Evolutionary conservation across 2,329 filamentous ascomycete species (phyloP), one percentile per base, ranked within the genome.

Genomic region (Raffaelea deltoideospora): DNA sequence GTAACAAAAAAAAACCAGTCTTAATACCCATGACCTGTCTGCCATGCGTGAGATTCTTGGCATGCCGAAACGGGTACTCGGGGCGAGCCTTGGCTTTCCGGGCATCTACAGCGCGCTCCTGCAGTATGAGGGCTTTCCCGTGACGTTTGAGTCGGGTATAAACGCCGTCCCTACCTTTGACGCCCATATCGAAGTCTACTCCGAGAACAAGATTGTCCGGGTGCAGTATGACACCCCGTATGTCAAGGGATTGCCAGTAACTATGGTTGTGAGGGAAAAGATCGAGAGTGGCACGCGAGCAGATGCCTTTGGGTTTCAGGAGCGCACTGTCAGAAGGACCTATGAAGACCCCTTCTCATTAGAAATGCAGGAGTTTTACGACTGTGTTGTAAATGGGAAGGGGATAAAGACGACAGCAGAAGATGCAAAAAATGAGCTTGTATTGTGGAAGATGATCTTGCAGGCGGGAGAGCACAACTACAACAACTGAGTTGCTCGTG

Each of bases 201-300:
- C 63, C 0, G 48, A 56, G 14, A 54, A 60, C 7, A 77, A 76
- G 52, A 64, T 62, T 0, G 64, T 77, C 0, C 59, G 54, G 2
- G 56, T 77, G 10, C 48, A 65, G 26, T 73, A 67, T 43, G 68
- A 77, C 38, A 66, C 68, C 0, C 72, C 72, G 0, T 73, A 66
- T 38, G 56, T 73, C n/a, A 71, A 70, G 43, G 69, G 63, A 0
- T 50, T 72, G 2, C 64, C 65, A 0, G 64, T 69, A 19, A 63
- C 55, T 6, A 60, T 73, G 37, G 52, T 50, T 0, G 52, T 72
- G 9, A 47, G 57, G 6, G 67, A 73, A 31, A 53, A 54, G 11
- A 34, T 41, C 15, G n/a, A 3, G 1, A 21, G 28, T 29, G 18
- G 28, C 10, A 11, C 20, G 8, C 19, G 28, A 10, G 19, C 22